These are phyloP conservation scores for Orbilia oligospora DNA, from an alignment of 2,329 filamentous ascomycete genomes.

Conservation along the genomic window DNA sequence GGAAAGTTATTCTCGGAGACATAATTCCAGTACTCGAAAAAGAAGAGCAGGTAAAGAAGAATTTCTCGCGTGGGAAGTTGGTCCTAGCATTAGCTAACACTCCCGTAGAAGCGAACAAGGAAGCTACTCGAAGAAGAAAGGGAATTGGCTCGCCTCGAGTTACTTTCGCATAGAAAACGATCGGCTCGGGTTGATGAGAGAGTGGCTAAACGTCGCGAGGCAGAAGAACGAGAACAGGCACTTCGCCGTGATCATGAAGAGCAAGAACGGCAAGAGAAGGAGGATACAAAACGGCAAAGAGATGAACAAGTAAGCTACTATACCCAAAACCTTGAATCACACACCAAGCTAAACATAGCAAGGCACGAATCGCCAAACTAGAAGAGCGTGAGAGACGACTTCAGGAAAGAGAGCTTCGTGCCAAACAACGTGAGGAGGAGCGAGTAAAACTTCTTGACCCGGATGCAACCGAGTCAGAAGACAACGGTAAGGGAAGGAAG, in stretches of 20 bases:
- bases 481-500: conserved; percentile 44
- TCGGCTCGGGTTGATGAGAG: conserved; percentile 90
- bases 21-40: conserved; percentile 88
- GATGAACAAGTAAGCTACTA: conserved; percentile 76
- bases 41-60: conserved; percentile 72
- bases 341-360: conserved; percentile 65
- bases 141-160: conserved; percentile 86
- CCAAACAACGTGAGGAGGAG: conserved; percentile 83
- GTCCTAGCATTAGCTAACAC: conserved; percentile 25
- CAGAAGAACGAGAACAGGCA: conserved; percentile 77
- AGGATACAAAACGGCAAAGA: conserved; percentile 70
- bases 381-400: conserved; percentile 62
- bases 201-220: conserved; percentile 81
- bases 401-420: conserved; percentile 77
- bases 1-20: conserved; percentile 79
- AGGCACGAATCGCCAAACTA: conserved; percentile 79
- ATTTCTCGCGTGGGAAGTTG: not conserved
- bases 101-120: conserved; percentile 51
- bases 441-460: conserved; percentile 48
- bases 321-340: conserved; percentile 65
- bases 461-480: conserved; percentile 56
- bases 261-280: conserved; percentile 69
- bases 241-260: conserved; percentile 75
- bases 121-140: conserved; percentile 74
- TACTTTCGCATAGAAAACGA: conserved; percentile 92